Evolutionary conservation across 2,329 filamentous ascomycete species (phyloP).

Genomic region (Gremmenia infestans): DNA sequence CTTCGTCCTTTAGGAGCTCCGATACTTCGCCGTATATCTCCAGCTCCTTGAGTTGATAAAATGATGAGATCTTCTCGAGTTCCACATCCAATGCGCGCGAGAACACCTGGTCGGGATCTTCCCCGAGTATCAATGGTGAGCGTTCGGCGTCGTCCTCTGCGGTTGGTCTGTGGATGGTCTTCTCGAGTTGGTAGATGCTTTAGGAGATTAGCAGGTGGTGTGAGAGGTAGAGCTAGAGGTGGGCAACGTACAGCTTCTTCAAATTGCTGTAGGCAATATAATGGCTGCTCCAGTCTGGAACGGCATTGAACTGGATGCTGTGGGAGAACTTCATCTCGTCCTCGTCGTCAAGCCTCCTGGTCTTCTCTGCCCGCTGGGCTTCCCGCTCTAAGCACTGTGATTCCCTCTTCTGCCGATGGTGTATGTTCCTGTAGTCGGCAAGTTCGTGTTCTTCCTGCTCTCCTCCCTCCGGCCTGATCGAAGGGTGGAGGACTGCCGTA

Average conservation of each 20-base stretch:
- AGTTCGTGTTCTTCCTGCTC: slow-evolving; percentile 30
- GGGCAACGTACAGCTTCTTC: slow-evolving; percentile 78
- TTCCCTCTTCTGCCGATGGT: slow-evolving; percentile 8
- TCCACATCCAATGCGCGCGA: slow-evolving; percentile 77
- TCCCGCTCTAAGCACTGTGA: slow-evolving; percentile 10
- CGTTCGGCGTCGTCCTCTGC: slow-evolving; percentile 70
- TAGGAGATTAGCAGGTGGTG: slow-evolving; percentile 5
- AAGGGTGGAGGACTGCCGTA: slow-evolving; percentile 9
- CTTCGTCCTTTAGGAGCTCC: slow-evolving; percentile 69
- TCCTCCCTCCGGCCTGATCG: slow-evolving; percentile 23
- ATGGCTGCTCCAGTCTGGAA: slow-evolving; percentile 98
- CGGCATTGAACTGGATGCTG: slow-evolving; percentile 98
- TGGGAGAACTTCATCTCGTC: slow-evolving; percentile 99
- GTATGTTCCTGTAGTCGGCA: slow-evolving; percentile 23
- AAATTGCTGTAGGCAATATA: slow-evolving; percentile 98
- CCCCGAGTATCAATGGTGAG: slow-evolving; percentile 70
- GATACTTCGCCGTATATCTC: slow-evolving; percentile 81
- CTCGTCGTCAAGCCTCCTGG: slow-evolving; percentile 62
- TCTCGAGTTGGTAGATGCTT: slow-evolving; percentile 94
- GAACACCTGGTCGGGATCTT: slow-evolving; percentile 77
- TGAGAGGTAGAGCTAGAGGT: background rate
- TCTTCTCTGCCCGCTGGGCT: slow-evolving; percentile 55
- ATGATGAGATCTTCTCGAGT: slow-evolving; percentile 88
- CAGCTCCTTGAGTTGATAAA: slow-evolving; percentile 83
- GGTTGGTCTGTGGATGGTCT: slow-evolving; percentile 61